Evolutionary conservation across 805 yeast species (phyloP).

Genomic region (Starmerella sirachaensis): DNA sequence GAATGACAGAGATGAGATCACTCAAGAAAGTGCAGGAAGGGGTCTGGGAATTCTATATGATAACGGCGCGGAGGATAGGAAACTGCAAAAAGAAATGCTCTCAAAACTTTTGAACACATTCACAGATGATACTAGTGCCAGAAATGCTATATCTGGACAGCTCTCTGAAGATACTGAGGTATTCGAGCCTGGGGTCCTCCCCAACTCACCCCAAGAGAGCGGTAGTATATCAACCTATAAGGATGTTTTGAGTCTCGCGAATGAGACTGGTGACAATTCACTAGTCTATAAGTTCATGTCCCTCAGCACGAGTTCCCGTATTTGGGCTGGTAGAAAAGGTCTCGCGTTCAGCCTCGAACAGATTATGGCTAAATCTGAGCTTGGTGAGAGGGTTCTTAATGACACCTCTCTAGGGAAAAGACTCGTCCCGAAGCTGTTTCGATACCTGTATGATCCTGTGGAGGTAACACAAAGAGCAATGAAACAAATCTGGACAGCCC

Average conservation of each 20-base stretch:
- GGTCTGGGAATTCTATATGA: constrained; percentile 79
- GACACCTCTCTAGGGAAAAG: constrained; percentile 41
- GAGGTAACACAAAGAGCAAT: constrained; percentile 63
- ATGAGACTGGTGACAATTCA: constrained; percentile 92
- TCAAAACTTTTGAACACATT: constrained; percentile 63
- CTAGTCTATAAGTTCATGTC: constrained; percentile 91
- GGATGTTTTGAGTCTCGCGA: constrained; percentile 75
- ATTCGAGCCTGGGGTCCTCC: constrained; percentile 70
- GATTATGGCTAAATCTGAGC: constrained; percentile 63
- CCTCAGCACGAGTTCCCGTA: constrained; percentile 68
- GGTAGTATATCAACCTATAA: constrained; percentile 64
- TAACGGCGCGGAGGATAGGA: constrained; percentile 51
- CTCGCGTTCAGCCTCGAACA: constrained; percentile 88
- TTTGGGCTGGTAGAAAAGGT: constrained; percentile 91
- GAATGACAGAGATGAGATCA: constrained; percentile 68
- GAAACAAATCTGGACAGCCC: constrained; percentile 76
- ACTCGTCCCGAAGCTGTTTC: constrained; percentile 67
- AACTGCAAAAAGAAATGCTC: constrained; percentile 48
- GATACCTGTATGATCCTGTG: constrained; percentile 80
- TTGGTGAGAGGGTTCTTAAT: constrained; percentile 44
- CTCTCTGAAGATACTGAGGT: constrained; percentile 69
- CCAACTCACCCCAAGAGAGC: constrained; percentile 54
- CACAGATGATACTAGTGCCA: constrained; percentile 47
- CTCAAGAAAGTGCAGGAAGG: constrained; percentile 87
- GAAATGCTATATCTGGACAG: constrained; percentile 45